Conservation (phyloP, 352 stramenopile genomes). For the Phytopythium oedochilum region DNA sequence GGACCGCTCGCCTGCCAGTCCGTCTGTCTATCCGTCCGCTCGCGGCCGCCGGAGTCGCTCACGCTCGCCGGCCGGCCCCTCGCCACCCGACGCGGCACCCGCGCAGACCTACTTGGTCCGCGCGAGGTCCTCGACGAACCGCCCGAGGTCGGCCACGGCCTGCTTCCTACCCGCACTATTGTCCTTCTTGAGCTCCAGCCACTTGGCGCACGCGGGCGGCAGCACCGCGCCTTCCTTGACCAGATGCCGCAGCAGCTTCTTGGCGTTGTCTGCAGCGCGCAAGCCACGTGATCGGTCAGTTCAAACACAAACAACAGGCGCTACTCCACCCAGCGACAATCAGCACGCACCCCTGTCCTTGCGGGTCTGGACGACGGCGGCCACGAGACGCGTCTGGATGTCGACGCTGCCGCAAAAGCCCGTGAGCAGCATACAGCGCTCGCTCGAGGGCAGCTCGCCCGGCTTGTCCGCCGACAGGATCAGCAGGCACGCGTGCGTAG, state of each 20-base stretch:
- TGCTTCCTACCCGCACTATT: constrained; percentile 71
- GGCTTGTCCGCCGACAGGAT: constrained; percentile 51
- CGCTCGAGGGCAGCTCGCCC: constrained; percentile 45
- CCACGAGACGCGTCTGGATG: constrained; percentile 54
- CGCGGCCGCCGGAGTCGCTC: not conserved
- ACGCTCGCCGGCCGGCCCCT: not conserved
- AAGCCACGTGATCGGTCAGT: constrained; percentile 6
- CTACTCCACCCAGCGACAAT: no score
- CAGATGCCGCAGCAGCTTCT: constrained; percentile 63
- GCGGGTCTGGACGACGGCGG: constrained; percentile 65
- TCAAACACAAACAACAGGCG: no score
- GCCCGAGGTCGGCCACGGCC: constrained; percentile 54
- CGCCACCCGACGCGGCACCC: not conserved
- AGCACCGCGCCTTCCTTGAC: constrained; percentile 56
- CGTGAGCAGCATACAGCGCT: constrained; percentile 64
- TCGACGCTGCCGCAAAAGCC: constrained; percentile 64
- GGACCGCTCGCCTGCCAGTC: not conserved
- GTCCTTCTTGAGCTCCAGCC: constrained; percentile 73
- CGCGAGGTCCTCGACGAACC: constrained; percentile 70
- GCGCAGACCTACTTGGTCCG: constrained; percentile 48
- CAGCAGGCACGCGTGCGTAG: constrained; percentile 60
- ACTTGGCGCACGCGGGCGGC: constrained; percentile 50
- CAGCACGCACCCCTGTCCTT: constrained; percentile 39
- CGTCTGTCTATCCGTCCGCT: not conserved
- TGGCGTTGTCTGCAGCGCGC: constrained; percentile 45